These are phyloP conservation scores for Rhizophlyctis rosea DNA, from an alignment of 192 early-diverging fungal genomes.

Conservation along the genomic window DNA sequence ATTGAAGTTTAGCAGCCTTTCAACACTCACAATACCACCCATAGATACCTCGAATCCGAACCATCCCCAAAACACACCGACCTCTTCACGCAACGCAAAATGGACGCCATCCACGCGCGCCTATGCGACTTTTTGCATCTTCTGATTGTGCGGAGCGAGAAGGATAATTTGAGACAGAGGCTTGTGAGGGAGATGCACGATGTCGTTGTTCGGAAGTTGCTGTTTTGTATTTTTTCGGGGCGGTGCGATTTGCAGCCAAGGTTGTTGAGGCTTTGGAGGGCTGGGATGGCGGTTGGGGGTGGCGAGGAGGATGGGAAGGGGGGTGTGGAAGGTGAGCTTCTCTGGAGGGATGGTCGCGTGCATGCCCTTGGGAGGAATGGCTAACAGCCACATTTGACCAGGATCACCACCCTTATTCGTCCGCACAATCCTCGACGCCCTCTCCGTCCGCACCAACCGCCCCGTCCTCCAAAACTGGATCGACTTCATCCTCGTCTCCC, in stretches of 20 bases:
- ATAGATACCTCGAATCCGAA: conserved; percentile 39
- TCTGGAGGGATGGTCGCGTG: neutral
- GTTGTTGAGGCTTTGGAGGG: conserved; percentile 52
- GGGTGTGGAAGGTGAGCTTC: neutral
- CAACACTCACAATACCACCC: no score
- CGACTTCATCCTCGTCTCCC: conserved; percentile 63
- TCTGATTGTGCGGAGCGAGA: conserved; percentile 53
- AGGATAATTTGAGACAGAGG: conserved; percentile 46
- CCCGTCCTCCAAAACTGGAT: conserved; percentile 72
- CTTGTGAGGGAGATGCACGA: conserved; percentile 53
- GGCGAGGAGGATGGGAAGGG: neutral
- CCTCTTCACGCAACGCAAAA: conserved; percentile 12
- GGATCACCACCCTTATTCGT: conserved; percentile 51
- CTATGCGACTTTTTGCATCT: conserved; percentile 56
- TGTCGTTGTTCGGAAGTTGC: conserved; percentile 50
- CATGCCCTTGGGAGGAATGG: neutral
- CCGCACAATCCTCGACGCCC: conserved; percentile 56
- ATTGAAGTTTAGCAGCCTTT: conserved; percentile 8
- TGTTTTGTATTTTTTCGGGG: conserved; percentile 51
- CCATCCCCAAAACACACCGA: conserved; percentile 14
- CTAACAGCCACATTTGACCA: conserved; percentile 10
- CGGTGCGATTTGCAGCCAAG: conserved; percentile 58
- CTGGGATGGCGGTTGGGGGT: conserved; percentile 11
- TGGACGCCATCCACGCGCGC: conserved; percentile 53
- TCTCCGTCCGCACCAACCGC: conserved; percentile 59